Conservation (phyloP, 768 basidiomycete species). For the Xanthoconium stramineum region DNA sequence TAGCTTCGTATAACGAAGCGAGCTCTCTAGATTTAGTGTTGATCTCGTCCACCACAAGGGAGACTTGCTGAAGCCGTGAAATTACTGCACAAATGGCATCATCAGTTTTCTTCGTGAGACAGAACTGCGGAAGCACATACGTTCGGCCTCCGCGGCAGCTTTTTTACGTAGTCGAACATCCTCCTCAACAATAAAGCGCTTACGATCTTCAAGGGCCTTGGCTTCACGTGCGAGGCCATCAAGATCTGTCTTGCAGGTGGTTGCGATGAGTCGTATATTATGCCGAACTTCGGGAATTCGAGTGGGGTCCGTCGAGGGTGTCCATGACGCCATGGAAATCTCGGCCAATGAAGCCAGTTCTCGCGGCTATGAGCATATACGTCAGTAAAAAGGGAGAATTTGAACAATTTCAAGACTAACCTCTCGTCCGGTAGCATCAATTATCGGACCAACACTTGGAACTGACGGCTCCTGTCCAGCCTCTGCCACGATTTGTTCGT, state of each 20-base stretch:
- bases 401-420: conserved; percentile 43
- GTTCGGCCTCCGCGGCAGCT: conserved; percentile 72
- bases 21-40: conserved; percentile 60
- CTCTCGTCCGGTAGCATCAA: conserved; percentile 92
- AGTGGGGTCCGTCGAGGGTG: conserved; percentile 80
- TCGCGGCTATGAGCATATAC: conserved; percentile 51
- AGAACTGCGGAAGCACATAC: conserved; percentile 40
- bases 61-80: conserved; percentile 70
- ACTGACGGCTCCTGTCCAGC: conserved; percentile 59
- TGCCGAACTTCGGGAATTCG: conserved; percentile 97
- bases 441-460: conserved; percentile 76
- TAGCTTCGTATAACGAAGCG: conserved; percentile 62
- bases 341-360: conserved; percentile 86
- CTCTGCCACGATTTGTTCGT: conserved; percentile 92
- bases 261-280: conserved; percentile 84
- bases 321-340: conserved; percentile 74
- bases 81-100: conserved; percentile 51
- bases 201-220: conserved; percentile 74
- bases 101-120: conserved; percentile 6
- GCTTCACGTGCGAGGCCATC: conserved; percentile 91
- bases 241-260: conserved; percentile 78
- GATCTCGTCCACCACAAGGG: conserved; percentile 73
- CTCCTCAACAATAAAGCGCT: conserved; percentile 68
- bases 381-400: conserved; percentile 1
- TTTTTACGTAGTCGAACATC: conserved; percentile 65